These are phyloP conservation scores for Suillus variegatus DNA, from an alignment of 768 basidiomycete species.

Conservation along the genomic window DNA sequence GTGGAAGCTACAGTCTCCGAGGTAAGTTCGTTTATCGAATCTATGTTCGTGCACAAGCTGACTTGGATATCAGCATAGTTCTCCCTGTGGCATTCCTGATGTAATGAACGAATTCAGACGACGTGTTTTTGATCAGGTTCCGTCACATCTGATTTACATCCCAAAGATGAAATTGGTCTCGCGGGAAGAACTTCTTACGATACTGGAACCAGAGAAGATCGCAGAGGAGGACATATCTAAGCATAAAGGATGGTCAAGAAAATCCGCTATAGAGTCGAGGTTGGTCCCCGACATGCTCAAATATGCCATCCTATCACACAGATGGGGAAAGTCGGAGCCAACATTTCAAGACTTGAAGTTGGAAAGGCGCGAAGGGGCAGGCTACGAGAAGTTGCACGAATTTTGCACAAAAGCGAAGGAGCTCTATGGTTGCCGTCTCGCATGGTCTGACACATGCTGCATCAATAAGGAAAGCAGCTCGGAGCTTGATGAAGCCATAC, in stretches of 20 bases:
- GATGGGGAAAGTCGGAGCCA: conserved; percentile 10
- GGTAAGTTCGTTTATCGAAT: not conserved
- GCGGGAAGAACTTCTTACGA: conserved; percentile 3
- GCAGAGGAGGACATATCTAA: not conserved
- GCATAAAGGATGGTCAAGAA: not conserved
- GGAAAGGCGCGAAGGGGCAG: not conserved
- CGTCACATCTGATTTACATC: conserved; percentile 10
- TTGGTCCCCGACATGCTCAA: conserved; percentile 1
- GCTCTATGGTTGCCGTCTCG: conserved; percentile 1
- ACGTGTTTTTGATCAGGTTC: conserved; percentile 8
- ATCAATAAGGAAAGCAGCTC: conserved; percentile 19
- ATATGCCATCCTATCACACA: conserved; percentile 12
- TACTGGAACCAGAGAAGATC: conserved; percentile 9
- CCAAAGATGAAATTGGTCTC: conserved; percentile 9
- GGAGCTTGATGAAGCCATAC: conserved; percentile 19
- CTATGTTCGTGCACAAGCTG: not conserved
- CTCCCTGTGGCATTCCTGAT: not conserved
- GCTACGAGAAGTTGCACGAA: conserved; percentile 1
- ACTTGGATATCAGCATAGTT: not conserved
- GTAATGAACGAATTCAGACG: conserved; percentile 8
- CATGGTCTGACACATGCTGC: conserved; percentile 18
- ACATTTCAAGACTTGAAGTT: conserved; percentile 9
- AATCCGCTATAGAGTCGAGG: conserved; percentile 2
- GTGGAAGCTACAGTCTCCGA: not conserved
- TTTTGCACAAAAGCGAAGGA: conserved; percentile 7